These are phyloP conservation scores for Puccinia coronata DNA, from an alignment of 1,284 basidiomycete genomes.

Conservation along the genomic window DNA sequence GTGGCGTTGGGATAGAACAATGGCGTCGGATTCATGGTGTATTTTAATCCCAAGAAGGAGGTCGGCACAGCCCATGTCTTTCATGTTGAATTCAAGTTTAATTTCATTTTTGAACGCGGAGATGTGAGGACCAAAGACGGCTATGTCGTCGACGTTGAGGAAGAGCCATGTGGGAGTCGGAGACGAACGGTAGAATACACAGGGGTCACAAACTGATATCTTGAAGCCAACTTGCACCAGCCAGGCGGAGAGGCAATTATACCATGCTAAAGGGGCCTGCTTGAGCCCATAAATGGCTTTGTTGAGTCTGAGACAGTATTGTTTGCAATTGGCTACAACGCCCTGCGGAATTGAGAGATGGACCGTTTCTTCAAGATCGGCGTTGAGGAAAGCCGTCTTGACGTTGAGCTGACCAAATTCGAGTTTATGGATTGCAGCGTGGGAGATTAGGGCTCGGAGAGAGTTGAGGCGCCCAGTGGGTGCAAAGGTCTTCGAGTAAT, in stretches of 20 bases:
- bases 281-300: background rate
- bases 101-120: background rate
- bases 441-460: background rate
- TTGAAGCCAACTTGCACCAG: too few relatives aligned
- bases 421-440: background rate
- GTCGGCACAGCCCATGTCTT: background rate
- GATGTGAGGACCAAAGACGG: background rate
- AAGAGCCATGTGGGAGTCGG: background rate
- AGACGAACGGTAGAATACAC: too few relatives aligned
- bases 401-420: too few relatives aligned
- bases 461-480: too few relatives aligned
- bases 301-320: background rate
- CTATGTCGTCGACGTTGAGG: background rate
- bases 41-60: conserved; percentile 4
- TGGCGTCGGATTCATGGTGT: background rate
- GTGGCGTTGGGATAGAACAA: background rate
- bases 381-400: conserved; percentile 5
- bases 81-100: background rate
- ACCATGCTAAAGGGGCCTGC: background rate
- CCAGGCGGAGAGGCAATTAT: background rate
- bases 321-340: background rate
- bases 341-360: conserved; percentile 4
- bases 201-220: too few relatives aligned
- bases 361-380: conserved; percentile 3
- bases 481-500: too few relatives aligned